phyloP scores from a whole-genome alignment of 2,329 filamentous ascomycete genomes.

The Microdochium trichocladiopsis region DNA sequence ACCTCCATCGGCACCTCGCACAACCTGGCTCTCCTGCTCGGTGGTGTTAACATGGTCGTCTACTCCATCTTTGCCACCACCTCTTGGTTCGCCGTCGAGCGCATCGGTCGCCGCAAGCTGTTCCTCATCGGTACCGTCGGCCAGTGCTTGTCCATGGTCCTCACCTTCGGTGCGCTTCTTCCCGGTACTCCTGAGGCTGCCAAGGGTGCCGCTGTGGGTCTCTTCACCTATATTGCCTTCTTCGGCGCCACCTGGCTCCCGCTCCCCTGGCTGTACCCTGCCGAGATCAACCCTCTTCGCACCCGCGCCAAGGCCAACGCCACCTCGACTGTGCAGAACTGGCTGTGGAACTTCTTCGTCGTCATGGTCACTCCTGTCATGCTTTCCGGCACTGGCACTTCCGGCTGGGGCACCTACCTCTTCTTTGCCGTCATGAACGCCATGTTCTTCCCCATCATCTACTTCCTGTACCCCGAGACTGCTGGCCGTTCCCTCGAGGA shows the following conservation, averaged over 20 bases:
- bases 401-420: conserved; percentile 39
- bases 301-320: conserved; percentile 38
- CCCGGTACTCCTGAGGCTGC: conserved; percentile 54
- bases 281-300: conserved; percentile 44
- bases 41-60: conserved; percentile 23
- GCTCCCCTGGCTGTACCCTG: conserved; percentile 52
- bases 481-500: conserved; percentile 43
- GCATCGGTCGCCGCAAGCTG: conserved; percentile 35
- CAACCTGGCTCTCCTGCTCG: conserved; percentile 41
- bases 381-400: conserved; percentile 40
- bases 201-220: conserved; percentile 60
- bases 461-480: conserved; percentile 46
- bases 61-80: conserved; percentile 25
- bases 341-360: conserved; percentile 42
- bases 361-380: conserved; percentile 61
- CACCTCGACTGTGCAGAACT: conserved; percentile 55
- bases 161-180: conserved; percentile 56
- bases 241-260: conserved; percentile 62
- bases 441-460: conserved; percentile 36
- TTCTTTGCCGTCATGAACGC: conserved; percentile 39
- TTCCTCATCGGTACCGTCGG: conserved; percentile 35
- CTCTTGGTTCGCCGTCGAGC: conserved; percentile 36
- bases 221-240: conserved; percentile 64
- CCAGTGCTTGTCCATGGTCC: conserved; percentile 50
- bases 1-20: conserved; percentile 28